Base-by-base conservation (phyloP, 208 protist genomes). In the Sergeia podlipaevii region DNA sequence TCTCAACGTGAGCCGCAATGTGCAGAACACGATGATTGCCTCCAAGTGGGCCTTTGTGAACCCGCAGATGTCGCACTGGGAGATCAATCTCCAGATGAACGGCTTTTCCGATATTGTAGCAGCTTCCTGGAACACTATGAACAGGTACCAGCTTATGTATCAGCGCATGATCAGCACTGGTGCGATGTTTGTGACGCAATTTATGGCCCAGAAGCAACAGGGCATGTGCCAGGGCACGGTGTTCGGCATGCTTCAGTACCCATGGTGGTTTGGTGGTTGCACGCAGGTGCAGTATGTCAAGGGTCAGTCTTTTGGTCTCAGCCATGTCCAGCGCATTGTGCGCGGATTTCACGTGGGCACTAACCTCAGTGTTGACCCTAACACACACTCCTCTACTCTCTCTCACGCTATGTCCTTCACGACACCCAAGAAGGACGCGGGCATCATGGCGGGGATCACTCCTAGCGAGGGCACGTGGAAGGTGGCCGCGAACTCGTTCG, bases 71-170 rank as follows among this genome's bases (percentile, higher is more conserved):
- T 91, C 85, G 24, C 60, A 88, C 58, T 96, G 85, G 84, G 89
- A 96, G 65, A 26, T 96, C 6, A 83, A 72, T 34, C 53, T 93
- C 34, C 89, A 96, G 69, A 90, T 92, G 85, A 89, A 92, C 62
- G 85, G 85, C 32, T 96, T 92, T 74, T 77, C 64, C 29, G 89
- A 96, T 54, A 57, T 93, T 43, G 51, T 91, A 17, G 73, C 70
- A 4, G 89, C 84, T 36, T 77, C 78, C 15, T 96, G 85, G 70
- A 93, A 71, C 65, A 93, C 89, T 37, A 46, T 91, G 43, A 92
- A 85, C 65, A 79, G 83, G 42, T 93, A 82, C 65, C 70, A 80
- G 62, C 77, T 96, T 28, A 88, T 89, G 74, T 93, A 96, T 62
- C 89, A 96, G 70, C 82, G 80, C 60, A 61, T 81, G 28, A 60